Evolutionary conservation across 208 protist species (phyloP).

Genomic region (Naegleria lovaniensis): DNA sequence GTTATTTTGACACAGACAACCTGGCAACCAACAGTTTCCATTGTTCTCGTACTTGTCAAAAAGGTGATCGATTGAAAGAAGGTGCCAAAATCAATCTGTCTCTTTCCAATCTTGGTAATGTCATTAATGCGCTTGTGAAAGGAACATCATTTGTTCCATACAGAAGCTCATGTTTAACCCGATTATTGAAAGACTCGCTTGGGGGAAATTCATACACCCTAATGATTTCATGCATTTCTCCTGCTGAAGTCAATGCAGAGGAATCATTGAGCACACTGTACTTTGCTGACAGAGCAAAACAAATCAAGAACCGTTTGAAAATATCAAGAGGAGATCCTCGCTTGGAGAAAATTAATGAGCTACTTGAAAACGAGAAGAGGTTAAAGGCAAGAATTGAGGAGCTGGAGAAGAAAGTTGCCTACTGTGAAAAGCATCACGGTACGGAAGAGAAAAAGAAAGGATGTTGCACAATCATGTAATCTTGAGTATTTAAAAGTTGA

Average conservation of each 20-base stretch:
- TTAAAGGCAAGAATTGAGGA: conserved; percentile 27
- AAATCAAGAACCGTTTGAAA: conserved; percentile 39
- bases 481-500: no score
- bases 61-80: conserved; percentile 77
- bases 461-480: not conserved
- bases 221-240: conserved; percentile 33
- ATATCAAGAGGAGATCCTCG: conserved; percentile 56
- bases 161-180: conserved; percentile 60
- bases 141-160: conserved; percentile 50
- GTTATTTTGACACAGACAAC: no score
- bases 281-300: conserved; percentile 39
- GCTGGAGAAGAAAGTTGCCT: not conserved
- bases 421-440: not conserved
- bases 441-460: not conserved
- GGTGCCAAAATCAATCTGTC: conserved; percentile 84
- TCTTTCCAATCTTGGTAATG: conserved; percentile 65
- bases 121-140: conserved; percentile 47
- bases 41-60: no score
- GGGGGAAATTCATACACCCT: conserved; percentile 37
- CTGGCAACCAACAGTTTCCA: no score
- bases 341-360: conserved; percentile 50
- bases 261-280: conserved; percentile 35
- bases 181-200: conserved; percentile 54
- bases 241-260: conserved; percentile 24
- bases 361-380: conserved; percentile 44